These are phyloP conservation scores for Phytophthora syringae DNA, from an alignment of 352 stramenopile species.

Conservation along the genomic window DNA sequence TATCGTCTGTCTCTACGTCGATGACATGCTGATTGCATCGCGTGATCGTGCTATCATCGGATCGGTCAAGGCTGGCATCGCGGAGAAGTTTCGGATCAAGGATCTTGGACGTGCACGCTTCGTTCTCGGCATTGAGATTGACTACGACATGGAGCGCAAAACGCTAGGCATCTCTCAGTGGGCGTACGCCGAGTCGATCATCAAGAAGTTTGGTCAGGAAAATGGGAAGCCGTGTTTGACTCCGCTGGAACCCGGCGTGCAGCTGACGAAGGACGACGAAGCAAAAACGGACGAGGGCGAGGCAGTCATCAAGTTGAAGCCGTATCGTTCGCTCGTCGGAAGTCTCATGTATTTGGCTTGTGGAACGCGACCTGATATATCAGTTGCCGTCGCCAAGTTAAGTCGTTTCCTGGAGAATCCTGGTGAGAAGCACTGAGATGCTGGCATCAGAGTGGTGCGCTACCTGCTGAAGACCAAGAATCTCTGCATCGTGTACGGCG, in stretches of 20 bases:
- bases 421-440: no score
- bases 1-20: no score
- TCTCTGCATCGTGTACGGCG: background rate
- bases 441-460: constrained; percentile 6
- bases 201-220: constrained; percentile 22
- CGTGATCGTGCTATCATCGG: no score
- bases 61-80: background rate
- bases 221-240: constrained; percentile 14
- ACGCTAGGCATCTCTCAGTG: constrained; percentile 7
- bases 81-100: background rate
- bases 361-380: no score
- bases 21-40: no score
- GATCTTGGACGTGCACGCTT: no score
- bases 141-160: constrained; percentile 13
- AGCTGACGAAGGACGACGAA: background rate
- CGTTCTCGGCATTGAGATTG: background rate
- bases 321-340: no score
- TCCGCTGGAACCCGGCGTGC: constrained; percentile 1
- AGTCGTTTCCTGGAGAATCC: no score
- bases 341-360: no score
- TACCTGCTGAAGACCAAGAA: constrained; percentile 14
- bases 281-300: background rate
- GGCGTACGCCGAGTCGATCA: constrained; percentile 14
- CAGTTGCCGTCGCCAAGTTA: no score
- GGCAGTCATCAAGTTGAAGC: background rate